These are phyloP conservation scores for Paxillus involutus DNA, from an alignment of 768 basidiomycete genomes.

Conservation along the genomic window DNA sequence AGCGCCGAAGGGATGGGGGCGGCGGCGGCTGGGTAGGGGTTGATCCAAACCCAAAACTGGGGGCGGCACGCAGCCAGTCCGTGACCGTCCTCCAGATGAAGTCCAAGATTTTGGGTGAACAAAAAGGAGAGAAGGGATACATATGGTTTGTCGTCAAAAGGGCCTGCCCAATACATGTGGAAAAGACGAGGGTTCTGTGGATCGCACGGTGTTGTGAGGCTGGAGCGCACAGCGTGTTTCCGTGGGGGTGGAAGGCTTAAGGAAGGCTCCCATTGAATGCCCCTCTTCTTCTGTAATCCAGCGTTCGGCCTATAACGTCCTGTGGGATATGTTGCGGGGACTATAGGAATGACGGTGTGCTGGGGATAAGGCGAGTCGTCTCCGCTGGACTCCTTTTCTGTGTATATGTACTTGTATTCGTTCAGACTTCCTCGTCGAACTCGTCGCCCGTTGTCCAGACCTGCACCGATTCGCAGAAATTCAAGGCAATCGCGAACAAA, in stretches of 20 bases:
- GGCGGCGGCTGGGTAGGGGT: constrained; percentile 86
- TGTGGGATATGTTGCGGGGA: constrained; percentile 22
- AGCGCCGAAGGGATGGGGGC: constrained; percentile 78
- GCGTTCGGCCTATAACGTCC: constrained; percentile 47
- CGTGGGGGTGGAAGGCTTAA: constrained; percentile 48
- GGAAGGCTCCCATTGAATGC: constrained; percentile 56
- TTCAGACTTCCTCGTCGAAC: constrained; percentile 70
- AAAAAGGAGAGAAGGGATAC: constrained; percentile 89
- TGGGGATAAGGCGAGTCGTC: background rate
- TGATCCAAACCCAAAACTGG: constrained; percentile 96
- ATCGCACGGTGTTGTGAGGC: constrained; percentile 58
- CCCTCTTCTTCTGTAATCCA: constrained; percentile 57
- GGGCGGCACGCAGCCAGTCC: constrained; percentile 68
- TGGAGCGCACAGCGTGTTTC: constrained; percentile 41
- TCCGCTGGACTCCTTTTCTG: constrained; percentile 42
- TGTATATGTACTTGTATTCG: constrained; percentile 81
- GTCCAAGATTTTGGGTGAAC: constrained; percentile 87
- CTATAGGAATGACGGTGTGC: constrained; percentile 16
- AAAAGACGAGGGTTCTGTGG: constrained; percentile 77
- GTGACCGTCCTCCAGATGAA: constrained; percentile 50
- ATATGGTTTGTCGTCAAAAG: constrained; percentile 97
- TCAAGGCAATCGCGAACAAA: constrained; percentile 97
- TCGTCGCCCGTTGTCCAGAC: constrained; percentile 75
- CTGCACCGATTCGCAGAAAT: constrained; percentile 81
- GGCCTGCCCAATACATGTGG: constrained; percentile 97